Percentiles rank a stretch among this genome's conserved stretches.
Conservation (phyloP, 306 rosid species). For the Vigna trinervia region DNA sequence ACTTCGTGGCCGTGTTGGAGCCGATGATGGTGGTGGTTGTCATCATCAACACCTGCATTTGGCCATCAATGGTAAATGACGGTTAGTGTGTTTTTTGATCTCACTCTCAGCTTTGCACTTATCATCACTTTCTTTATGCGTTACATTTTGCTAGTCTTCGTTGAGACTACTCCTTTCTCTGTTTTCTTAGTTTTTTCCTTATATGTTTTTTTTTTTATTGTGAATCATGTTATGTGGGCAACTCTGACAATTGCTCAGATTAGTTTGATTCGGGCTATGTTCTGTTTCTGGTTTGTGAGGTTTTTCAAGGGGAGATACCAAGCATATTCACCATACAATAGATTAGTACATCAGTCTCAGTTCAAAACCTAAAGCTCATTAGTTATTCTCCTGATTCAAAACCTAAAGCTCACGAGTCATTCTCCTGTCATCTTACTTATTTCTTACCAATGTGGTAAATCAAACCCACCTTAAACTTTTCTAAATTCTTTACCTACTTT, state of each 20-base stretch:
- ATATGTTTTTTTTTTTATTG: conserved; percentile 34
- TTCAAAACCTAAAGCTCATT: no score
- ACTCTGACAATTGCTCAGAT: conserved; percentile 23
- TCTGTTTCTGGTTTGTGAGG: background rate
- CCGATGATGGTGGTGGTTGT: conserved; percentile 60
- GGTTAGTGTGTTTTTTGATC: conserved; percentile 60
- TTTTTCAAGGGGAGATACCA: no score
- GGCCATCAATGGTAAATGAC: conserved; percentile 66
- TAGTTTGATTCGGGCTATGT: conserved; percentile 28
- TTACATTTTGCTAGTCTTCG: conserved; percentile 44
- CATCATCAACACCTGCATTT: conserved; percentile 69
- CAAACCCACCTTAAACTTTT: no score
- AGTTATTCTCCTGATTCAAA: no score
- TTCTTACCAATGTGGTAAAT: no score
- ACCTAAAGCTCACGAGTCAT: no score
- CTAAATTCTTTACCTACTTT: no score
- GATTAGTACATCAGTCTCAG: no score
- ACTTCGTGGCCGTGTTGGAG: conserved; percentile 39
- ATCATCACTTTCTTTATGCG: background rate
- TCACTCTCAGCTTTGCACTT: conserved; percentile 19
- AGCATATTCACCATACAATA: no score
- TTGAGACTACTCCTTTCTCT: conserved; percentile 23
- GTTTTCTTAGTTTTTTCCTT: conserved; percentile 32
- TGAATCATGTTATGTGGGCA: conserved; percentile 13
- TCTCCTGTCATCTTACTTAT: no score